Evolutionary conservation across 768 basidiomycete genomes (phyloP), one percentile per base, ranked within the genome.

Genomic region (Lentinula lateritia): DNA sequence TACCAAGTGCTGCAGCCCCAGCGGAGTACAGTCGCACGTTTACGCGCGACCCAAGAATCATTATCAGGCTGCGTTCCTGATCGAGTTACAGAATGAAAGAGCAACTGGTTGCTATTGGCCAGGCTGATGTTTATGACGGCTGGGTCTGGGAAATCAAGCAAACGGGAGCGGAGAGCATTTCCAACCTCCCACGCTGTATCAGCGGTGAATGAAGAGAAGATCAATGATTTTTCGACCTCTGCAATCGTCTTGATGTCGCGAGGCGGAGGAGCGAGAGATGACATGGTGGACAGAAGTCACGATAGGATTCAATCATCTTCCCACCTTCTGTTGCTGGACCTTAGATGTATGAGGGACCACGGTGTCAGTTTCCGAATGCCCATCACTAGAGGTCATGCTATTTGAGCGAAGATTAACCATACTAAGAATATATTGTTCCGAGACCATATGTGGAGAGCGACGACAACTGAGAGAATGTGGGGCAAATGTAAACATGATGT

Each of bases 121-220:
- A 70, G 70, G 0, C 68, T 63, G 35, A 75, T 69, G 58, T 69
- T 70, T 48, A 74, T 41, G 16, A 74, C 67, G 7, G 55, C 69
- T 2, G 74, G 66, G 4, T 61, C 63, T 0, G 65, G 48, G 52
- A 66, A 68, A 15, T 67, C 61, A 59, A 66, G 65, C 23, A 65
- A 62, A 8, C 60, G 58, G 2, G 59, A 18, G 10, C 73, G 72
- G 43, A 75, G 66, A 56, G 68, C 60, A 35, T 59, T 64, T 13
- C 74, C 74, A 28, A 75, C 52, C 34, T 69, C 69, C 71, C 74
- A 75, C 1, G 74, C 74, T 48, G 73, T 72, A 52, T 70, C 64
- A 28, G 69, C 67, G 53, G 73, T 67, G 62, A 74, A 74, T 0
- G 66, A 23, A 0, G 62, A 63, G 62, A 75, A 72, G 0, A 65